These are phyloP conservation scores for Fraxinus velutina DNA, from an alignment of 305 asterid species.

Conservation along the genomic window DNA sequence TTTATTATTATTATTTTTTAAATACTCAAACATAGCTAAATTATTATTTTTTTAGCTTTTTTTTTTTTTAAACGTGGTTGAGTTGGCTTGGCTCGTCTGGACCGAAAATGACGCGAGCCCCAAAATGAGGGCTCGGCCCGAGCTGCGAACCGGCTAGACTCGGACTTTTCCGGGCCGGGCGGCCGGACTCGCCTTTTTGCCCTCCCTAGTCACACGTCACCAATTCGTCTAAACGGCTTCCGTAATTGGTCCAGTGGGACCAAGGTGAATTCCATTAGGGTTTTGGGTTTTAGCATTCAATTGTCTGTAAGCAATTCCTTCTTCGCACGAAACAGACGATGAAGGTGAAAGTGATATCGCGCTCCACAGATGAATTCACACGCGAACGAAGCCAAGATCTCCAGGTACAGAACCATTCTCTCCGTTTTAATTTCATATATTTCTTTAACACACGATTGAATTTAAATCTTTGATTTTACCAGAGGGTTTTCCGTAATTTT, in stretches of 20 bases:
- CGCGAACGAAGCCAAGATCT: constrained; percentile 96
- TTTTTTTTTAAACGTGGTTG: no score
- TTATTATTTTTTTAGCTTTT: no score
- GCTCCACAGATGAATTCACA: constrained; percentile 81
- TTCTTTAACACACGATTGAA: background rate
- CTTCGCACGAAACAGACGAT: constrained; percentile 19
- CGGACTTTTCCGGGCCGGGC: no score
- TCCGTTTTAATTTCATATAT: background rate
- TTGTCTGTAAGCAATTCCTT: background rate
- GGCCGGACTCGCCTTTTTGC: no score
- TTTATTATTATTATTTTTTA: no score
- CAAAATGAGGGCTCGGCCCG: no score
- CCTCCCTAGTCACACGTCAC: no score
- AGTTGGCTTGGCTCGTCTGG: no score
- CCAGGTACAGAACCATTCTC: constrained; percentile 44
- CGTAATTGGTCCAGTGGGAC: background rate
- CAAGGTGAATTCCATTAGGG: background rate
- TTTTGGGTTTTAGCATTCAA: background rate
- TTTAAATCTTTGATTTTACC: constrained; percentile 11
- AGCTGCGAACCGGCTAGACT: no score
- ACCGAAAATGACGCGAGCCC: no score
- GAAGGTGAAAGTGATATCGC: constrained; percentile 81
- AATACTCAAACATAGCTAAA: no score
- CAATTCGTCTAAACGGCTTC: background rate
- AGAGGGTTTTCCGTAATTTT: constrained; percentile 82